These are phyloP conservation scores for Gossypium gossypioides DNA, from an alignment of 441 rosid species.

Conservation along the genomic window DNA sequence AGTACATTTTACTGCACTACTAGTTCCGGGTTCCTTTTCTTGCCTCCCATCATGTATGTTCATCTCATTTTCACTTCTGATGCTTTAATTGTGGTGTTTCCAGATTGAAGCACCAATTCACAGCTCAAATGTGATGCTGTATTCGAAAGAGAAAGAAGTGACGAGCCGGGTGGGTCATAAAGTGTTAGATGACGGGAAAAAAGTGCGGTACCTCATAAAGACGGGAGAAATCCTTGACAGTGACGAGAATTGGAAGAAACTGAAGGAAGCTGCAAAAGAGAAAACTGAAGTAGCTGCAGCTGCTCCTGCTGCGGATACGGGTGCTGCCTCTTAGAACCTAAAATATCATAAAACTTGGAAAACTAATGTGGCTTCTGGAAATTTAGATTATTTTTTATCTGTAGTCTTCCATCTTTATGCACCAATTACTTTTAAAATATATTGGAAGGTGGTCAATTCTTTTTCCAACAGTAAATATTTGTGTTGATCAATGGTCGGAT, in stretches of 20 bases:
- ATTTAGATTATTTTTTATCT: constrained; percentile 1
- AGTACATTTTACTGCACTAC: neutral
- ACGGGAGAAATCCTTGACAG: constrained; percentile 76
- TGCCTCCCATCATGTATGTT: neutral
- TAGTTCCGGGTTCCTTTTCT: neutral
- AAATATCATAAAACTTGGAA: neutral
- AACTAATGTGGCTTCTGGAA: constrained; percentile 12
- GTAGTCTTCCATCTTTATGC: constrained; percentile 4
- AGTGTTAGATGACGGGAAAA: constrained; percentile 56
- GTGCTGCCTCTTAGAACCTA: constrained; percentile 12
- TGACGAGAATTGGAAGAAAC: constrained; percentile 58
- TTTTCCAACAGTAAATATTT: constrained; percentile 1
- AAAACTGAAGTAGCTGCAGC: constrained; percentile 43
- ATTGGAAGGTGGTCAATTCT: neutral
- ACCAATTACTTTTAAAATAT: constrained; percentile 1
- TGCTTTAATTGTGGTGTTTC: constrained; percentile 17
- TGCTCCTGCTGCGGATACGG: constrained; percentile 7
- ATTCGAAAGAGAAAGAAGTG: constrained; percentile 69
- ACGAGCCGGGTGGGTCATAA: constrained; percentile 81
- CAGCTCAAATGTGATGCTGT: constrained; percentile 91
- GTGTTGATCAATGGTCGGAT: neutral
- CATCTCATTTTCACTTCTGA: neutral
- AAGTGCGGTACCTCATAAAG: constrained; percentile 73
- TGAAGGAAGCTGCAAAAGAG: constrained; percentile 55
- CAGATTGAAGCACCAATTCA: constrained; percentile 93